A percentile compares a stretch with the other conserved stretches of the same genome.
phyloP scores from a whole-genome alignment of 331 rosid genomes.

The Rosa hybrid region DNA sequence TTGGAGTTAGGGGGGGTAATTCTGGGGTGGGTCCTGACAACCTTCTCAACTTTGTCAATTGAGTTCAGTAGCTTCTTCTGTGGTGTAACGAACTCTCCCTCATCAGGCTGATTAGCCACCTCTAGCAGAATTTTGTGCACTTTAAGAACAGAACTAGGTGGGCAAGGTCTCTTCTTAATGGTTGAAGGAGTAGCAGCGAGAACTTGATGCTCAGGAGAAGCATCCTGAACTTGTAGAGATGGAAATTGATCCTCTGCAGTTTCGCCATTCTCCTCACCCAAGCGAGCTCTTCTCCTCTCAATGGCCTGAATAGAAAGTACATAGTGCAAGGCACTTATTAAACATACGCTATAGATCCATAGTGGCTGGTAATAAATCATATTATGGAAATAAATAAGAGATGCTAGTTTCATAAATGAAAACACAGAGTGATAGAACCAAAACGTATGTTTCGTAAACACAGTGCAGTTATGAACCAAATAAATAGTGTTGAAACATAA shows the following conservation, averaged over 20 bases:
- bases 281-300: constrained; percentile 68
- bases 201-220: constrained; percentile 37
- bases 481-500: background rate
- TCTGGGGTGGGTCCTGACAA: too few species aligned
- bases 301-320: constrained; percentile 51
- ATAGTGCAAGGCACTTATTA: background rate
- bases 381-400: background rate
- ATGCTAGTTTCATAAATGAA: background rate
- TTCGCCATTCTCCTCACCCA: constrained; percentile 51
- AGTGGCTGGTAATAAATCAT: background rate
- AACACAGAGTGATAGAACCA: background rate
- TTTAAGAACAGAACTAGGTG: constrained; percentile 39
- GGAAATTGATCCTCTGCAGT: constrained; percentile 29
- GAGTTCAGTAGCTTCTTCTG: background rate
- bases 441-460: background rate
- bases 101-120: constrained; percentile 28
- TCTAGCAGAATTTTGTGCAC: constrained; percentile 55
- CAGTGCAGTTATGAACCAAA: background rate
- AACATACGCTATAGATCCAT: background rate
- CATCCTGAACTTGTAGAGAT: constrained; percentile 31
- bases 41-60: constrained; percentile 25
- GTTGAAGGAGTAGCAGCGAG: constrained; percentile 37
- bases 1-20: too few species aligned
- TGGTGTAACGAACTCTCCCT: background rate
- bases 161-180: constrained; percentile 29